Conservation (phyloP, 345 rosid species). For the Eucalyptus cloeziana region DNA sequence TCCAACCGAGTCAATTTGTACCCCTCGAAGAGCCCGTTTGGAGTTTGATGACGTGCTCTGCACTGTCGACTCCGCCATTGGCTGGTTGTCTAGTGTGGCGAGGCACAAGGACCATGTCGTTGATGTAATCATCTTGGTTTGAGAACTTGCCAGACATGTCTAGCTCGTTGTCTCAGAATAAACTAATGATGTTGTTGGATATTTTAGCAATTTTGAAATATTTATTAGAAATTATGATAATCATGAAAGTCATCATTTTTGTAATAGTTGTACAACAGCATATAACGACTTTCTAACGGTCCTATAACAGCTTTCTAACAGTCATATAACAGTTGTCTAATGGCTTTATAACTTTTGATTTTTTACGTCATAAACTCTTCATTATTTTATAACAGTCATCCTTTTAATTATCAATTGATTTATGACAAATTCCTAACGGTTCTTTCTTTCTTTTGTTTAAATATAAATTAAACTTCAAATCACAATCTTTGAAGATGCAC, state of each 20-base stretch:
- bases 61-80: neutral
- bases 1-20: neutral
- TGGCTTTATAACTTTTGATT: rapidly evolving
- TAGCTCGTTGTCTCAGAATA: too few relatives aligned
- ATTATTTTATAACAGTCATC: rapidly evolving
- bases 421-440: too few relatives aligned
- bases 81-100: rapidly evolving
- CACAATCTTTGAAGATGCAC: too few relatives aligned
- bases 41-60: neutral
- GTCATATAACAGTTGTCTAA: too few relatives aligned
- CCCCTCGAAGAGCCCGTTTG: neutral
- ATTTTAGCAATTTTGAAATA: too few relatives aligned
- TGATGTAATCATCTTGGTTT: neutral
- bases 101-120: neutral
- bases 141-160: neutral
- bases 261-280: rapidly evolving
- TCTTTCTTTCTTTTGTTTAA: too few relatives aligned
- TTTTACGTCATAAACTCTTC: too few relatives aligned
- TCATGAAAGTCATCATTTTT: too few relatives aligned
- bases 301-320: too few relatives aligned
- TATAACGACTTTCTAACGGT: too few relatives aligned
- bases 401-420: too few relatives aligned
- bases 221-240: rapidly evolving
- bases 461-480: too few relatives aligned
- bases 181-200: rapidly evolving